Base-by-base conservation (phyloP, 2,329 filamentous ascomycete genomes). In the Cladosporium oxysporum region DNA sequence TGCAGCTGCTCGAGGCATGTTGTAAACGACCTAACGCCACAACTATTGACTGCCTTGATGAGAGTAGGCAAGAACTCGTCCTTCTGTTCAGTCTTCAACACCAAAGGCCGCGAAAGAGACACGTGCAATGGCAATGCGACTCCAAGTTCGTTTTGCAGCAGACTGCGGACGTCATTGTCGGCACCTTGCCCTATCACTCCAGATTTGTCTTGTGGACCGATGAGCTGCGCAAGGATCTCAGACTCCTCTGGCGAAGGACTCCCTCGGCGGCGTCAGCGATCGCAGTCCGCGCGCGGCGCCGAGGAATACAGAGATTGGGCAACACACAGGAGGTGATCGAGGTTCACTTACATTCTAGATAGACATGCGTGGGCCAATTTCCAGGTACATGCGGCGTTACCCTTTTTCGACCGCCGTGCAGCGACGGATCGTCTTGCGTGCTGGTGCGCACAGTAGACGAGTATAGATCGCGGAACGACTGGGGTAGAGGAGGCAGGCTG, bases 331-430 rank as follows among this genome's bases (percentile, higher is more conserved):
- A 23, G 31, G 21, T 5, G 31, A 6, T 5, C 3, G 29, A 18
- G 33, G 55, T 31, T 35, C 47, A 63, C 88, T 79, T 83, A 96
- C 95, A 99, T 81, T 98, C 94, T 65, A 97, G 83, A 77, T 96
- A 98, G 55, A 98, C 76, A 79, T 98, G 94, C 37, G 89, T 92
- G 1, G 94, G 92, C 95, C 95, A 99, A 77, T 93, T 92, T 67
- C 95, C 95, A 66, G 88, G 87, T 29, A 94, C 83, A 78, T 99
- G 95, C 28, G 94, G 93, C 58, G 88, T 91, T 66, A 90, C 86
- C 50, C 95, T 87, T 75, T 89, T 92, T 55, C 94, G 88, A 63
- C 95, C 95, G 35, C 90, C 90, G 77, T 99, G 95, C 66, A 98
- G 83, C 67, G 84, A 83, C 0, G 94, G 93, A 75, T 97, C 91